These are phyloP conservation scores for Penicillium cataractarum DNA, from an alignment of 495 filamentous ascomycete genomes.

Conservation along the genomic window DNA sequence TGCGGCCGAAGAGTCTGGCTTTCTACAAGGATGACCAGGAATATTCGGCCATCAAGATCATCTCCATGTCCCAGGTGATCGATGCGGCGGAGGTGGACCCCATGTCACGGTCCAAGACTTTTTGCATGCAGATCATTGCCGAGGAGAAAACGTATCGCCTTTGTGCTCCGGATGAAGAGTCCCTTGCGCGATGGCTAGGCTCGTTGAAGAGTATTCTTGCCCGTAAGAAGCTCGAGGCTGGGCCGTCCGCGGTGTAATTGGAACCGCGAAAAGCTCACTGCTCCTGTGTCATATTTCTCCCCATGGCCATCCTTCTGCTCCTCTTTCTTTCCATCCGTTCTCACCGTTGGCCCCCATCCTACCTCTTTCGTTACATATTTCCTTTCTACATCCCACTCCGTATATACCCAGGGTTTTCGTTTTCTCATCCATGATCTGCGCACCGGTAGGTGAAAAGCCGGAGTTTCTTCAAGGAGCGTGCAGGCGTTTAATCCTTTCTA, in stretches of 20 bases:
- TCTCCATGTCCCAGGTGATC: constrained; percentile 78
- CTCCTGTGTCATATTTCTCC: background rate
- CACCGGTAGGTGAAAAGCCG: background rate
- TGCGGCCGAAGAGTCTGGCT: constrained; percentile 83
- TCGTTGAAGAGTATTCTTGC: constrained; percentile 84
- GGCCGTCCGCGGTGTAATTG: constrained; percentile 13
- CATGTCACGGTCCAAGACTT: constrained; percentile 76
- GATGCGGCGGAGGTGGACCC: constrained; percentile 93
- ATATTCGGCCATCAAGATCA: constrained; percentile 82
- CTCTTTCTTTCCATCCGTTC: background rate
- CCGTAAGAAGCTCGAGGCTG: constrained; percentile 55
- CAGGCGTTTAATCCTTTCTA: constrained; percentile 9
- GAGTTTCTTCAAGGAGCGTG: constrained; percentile 6
- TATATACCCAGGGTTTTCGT: constrained; percentile 23
- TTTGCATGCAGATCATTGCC: constrained; percentile 91
- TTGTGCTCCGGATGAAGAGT: constrained; percentile 80
- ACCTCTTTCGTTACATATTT: constrained; percentile 1
- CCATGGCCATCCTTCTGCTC: background rate
- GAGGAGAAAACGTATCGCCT: constrained; percentile 93
- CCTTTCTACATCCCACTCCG: background rate
- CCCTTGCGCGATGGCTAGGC: constrained; percentile 81
- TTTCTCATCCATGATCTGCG: background rate
- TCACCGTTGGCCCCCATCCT: background rate
- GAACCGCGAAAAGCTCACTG: background rate
- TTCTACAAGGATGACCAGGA: constrained; percentile 95